phyloP scores from a whole-genome alignment of 169 alveolate genomes.

The Plasmodium gallinaceum region DNA sequence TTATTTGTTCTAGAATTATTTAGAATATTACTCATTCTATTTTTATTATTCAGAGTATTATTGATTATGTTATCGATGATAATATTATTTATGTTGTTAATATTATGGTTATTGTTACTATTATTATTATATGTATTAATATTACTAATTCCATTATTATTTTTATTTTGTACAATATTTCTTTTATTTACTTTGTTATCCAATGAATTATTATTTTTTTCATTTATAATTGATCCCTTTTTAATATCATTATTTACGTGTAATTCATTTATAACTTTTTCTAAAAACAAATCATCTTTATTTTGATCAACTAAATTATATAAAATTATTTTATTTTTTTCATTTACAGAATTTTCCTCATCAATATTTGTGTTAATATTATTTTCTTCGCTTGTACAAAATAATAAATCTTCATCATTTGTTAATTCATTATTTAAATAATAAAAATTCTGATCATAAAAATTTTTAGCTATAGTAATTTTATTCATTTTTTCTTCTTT shows the following conservation, averaged over 20 bases:
- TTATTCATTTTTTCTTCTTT: conserved; percentile 42
- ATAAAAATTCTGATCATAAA: conserved; percentile 29
- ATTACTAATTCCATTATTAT: not conserved
- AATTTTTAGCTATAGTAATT: conserved; percentile 32
- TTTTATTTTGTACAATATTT: not conserved
- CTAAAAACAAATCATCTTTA: conserved; percentile 1
- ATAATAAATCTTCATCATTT: conserved; percentile 19
- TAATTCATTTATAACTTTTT: not conserved
- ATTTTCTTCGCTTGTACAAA: not conserved
- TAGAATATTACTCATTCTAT: not conserved
- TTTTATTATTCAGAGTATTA: conserved; percentile 12
- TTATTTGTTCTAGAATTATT: not conserved
- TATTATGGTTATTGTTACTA: not conserved
- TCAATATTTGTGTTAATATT: not conserved
- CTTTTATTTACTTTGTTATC: conserved; percentile 19
- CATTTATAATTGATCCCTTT: not conserved
- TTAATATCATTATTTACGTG: not conserved
- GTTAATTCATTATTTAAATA: conserved; percentile 15
- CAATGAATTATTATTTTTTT: conserved; percentile 5
- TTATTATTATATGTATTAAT: not conserved
- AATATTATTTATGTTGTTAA: conserved; percentile 1
- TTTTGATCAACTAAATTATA: conserved; percentile 11
- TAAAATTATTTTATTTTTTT: not conserved
- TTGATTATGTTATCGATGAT: not conserved
- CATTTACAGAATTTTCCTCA: not conserved